Percentiles rank a stretch among this genome's conserved stretches.
Evolutionary conservation across 2,329 filamentous ascomycete genomes (phyloP).

Genomic region (Fusarium humuli): DNA sequence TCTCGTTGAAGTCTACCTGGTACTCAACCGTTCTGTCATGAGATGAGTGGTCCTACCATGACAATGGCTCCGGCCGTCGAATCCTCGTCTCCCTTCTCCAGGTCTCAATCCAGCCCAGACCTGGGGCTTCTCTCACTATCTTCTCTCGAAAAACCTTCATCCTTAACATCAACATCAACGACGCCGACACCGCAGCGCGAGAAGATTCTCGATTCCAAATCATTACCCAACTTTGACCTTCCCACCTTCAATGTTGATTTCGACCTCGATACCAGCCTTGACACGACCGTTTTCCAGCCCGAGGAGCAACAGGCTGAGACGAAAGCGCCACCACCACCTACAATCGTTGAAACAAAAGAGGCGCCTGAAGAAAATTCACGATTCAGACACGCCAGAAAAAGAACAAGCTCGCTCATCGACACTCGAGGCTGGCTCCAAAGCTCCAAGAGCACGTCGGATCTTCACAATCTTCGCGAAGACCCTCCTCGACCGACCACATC

Average conservation of each 20-base stretch:
- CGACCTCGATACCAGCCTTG: constrained; percentile 62
- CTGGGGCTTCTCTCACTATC: constrained; percentile 46
- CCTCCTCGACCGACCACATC: constrained; percentile 46
- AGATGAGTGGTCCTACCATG: constrained; percentile 52
- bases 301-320: constrained; percentile 28
- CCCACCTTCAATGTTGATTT: constrained; percentile 64
- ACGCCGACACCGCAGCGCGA: constrained; percentile 37
- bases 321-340: constrained; percentile 26
- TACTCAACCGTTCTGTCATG: constrained; percentile 46
- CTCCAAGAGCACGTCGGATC: constrained; percentile 55
- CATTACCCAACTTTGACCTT: constrained; percentile 58
- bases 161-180: constrained; percentile 23
- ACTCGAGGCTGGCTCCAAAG: constrained; percentile 65
- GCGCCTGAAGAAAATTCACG: constrained; percentile 31
- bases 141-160: constrained; percentile 43
- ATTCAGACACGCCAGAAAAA: constrained; percentile 47
- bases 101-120: constrained; percentile 52
- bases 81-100: constrained; percentile 48
- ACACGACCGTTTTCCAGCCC: constrained; percentile 58
- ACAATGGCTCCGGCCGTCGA: constrained; percentile 56
- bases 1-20: constrained; percentile 35
- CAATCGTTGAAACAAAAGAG: constrained; percentile 42
- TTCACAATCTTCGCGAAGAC: constrained; percentile 37
- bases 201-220: constrained; percentile 30
- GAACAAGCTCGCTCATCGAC: constrained; percentile 61